Evolutionary conservation across 257 asterid species (phyloP).

Genomic region (Marsdenia floribunda): DNA sequence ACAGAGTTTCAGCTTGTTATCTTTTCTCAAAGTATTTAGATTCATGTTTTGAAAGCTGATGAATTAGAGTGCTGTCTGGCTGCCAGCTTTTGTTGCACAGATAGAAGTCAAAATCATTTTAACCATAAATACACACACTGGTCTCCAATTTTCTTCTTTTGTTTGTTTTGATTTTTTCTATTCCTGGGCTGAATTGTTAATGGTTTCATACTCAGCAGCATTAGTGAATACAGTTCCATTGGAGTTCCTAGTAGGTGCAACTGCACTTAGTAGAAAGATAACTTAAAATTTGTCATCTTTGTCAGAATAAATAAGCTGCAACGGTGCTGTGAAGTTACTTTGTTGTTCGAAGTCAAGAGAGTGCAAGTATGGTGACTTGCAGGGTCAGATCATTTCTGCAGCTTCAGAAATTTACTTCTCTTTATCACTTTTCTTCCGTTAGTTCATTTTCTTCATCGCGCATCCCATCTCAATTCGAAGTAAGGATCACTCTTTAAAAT

Average conservation of each 20-base stretch:
- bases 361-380: neutral
- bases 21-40: neutral
- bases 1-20: neutral
- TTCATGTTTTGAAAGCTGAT: neutral
- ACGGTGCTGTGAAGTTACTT: neutral
- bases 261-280: neutral
- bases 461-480: neutral
- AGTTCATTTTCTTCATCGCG: slow-evolving; percentile 1
- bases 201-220: neutral
- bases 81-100: neutral
- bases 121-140: too few relatives aligned
- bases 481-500: neutral
- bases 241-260: neutral
- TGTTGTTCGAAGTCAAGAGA: neutral
- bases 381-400: neutral
- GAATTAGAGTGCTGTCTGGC: neutral
- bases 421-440: neutral
- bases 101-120: too few relatives aligned
- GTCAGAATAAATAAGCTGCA: neutral
- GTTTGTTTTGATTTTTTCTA: neutral
- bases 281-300: too few relatives aligned
- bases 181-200: neutral
- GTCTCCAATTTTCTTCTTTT: neutral
- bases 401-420: neutral
- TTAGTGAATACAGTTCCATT: neutral